phyloP scores from a whole-genome alignment of 192 early-diverging fungal genomes.

The Mortierella hygrophila region DNA sequence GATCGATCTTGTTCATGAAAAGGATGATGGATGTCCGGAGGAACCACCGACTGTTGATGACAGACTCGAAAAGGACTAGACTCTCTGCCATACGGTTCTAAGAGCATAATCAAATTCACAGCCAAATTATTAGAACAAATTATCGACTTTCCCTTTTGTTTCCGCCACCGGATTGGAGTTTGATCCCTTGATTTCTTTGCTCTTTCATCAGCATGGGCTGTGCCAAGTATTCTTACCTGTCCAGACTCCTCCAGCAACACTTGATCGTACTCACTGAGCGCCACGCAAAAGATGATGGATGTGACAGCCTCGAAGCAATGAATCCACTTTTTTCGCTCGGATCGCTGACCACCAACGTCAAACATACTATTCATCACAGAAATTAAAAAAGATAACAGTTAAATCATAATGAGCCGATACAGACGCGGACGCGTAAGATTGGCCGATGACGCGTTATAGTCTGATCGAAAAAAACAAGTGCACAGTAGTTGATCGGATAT shows the following conservation, averaged over 20 bases:
- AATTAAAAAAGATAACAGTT: not conserved
- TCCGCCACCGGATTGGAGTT: not conserved
- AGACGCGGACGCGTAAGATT: slow-evolving; percentile 5
- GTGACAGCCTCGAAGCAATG: slow-evolving; percentile 89
- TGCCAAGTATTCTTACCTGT: slow-evolving; percentile 57
- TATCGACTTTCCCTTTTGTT: not conserved
- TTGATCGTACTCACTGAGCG: slow-evolving; percentile 95
- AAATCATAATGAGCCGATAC: not conserved
- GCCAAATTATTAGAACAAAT: not conserved
- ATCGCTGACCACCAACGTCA: slow-evolving; percentile 89
- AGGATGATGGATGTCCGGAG: slow-evolving; percentile 91
- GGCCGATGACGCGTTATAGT: not conserved
- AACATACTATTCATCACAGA: slow-evolving; percentile 72
- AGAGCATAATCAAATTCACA: not conserved
- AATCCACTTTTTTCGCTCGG: slow-evolving; percentile 90
- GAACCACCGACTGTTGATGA: slow-evolving; percentile 95
- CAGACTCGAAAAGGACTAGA: slow-evolving; percentile 90
- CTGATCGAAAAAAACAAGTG: not conserved
- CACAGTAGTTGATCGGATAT: not conserved
- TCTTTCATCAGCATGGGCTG: not conserved
- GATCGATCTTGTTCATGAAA: slow-evolving; percentile 95
- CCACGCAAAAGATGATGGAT: slow-evolving; percentile 95
- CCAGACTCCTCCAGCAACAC: slow-evolving; percentile 86
- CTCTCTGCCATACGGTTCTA: slow-evolving; percentile 95
- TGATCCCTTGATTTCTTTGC: not conserved